phyloP scores from a whole-genome alignment of 352 stramenopile species.

The Pythium monospermum region DNA sequence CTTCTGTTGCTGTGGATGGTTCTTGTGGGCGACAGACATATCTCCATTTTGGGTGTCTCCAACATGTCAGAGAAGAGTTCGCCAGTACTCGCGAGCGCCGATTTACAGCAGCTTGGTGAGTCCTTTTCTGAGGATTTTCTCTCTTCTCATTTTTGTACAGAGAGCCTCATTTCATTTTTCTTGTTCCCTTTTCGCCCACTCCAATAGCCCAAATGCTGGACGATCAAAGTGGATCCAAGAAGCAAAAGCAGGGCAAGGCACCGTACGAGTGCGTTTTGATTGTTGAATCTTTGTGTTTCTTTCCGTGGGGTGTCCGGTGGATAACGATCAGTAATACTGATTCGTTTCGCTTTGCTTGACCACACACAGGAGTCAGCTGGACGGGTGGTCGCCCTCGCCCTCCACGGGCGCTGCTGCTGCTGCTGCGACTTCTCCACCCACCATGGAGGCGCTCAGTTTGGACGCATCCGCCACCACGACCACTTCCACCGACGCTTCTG shows the following conservation, averaged over 20 bases:
- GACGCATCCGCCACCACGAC: constrained; percentile 19
- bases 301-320: too few relatives aligned
- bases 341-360: background rate
- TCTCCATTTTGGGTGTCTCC: too few relatives aligned
- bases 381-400: constrained; percentile 61
- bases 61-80: constrained; percentile 14
- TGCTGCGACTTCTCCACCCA: background rate
- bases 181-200: background rate
- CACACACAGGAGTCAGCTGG: constrained; percentile 47
- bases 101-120: constrained; percentile 14
- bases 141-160: background rate
- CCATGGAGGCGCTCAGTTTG: constrained; percentile 56
- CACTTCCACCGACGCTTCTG: background rate
- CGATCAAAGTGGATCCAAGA: background rate
- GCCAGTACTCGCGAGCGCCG: constrained; percentile 13
- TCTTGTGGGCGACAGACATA: too few relatives aligned
- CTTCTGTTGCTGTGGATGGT: too few relatives aligned
- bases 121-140: background rate
- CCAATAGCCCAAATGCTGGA: background rate
- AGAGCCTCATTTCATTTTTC: background rate
- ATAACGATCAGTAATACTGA: background rate
- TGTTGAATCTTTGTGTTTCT: background rate
- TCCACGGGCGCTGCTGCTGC: background rate
- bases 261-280: constrained; percentile 3
- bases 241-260: background rate